Evolutionary conservation across 192 early-diverging fungal species (phyloP).

Genomic region (Nowakowskiella sp.): DNA sequence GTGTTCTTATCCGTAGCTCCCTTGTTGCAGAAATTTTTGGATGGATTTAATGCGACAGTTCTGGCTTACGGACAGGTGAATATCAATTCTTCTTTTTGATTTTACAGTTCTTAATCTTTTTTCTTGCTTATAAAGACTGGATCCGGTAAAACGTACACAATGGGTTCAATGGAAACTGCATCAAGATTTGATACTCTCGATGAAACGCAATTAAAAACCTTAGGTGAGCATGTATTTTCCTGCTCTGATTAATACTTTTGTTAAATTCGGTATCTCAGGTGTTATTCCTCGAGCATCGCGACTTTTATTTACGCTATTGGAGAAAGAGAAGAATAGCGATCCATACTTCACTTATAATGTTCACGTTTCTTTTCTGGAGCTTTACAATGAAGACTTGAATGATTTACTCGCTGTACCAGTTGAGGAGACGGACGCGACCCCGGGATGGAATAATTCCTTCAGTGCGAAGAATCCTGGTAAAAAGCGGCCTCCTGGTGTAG

Average conservation of each 20-base stretch:
- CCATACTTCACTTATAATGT: conserved; percentile 9
- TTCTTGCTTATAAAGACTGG: conserved; percentile 78
- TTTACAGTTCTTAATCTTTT: conserved; percentile 1
- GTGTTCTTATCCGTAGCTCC: conserved; percentile 54
- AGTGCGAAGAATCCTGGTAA: neutral
- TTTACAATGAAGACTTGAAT: conserved; percentile 20
- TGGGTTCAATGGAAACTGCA: conserved; percentile 64
- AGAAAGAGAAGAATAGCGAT: no score
- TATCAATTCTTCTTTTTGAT: no score
- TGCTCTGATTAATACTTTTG: no score
- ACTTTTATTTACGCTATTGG: no score
- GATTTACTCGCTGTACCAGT: conserved; percentile 6
- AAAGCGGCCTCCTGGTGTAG: neutral
- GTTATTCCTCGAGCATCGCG: no score
- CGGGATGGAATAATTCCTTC: conserved; percentile 1
- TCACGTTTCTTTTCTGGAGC: conserved; percentile 13
- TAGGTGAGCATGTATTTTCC: neutral
- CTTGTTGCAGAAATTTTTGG: conserved; percentile 56
- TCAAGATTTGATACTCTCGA: neutral
- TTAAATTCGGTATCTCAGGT: no score
- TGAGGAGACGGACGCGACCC: neutral
- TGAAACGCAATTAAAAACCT: neutral
- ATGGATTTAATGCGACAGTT: conserved; percentile 92
- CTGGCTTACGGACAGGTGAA: conserved; percentile 64
- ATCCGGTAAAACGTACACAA: conserved; percentile 91